A percentile compares a stretch with the other conserved stretches of the same genome.
These are phyloP conservation scores for Thalassiosira exigua DNA, from an alignment of 352 stramenopile species.

Conservation along the genomic window DNA sequence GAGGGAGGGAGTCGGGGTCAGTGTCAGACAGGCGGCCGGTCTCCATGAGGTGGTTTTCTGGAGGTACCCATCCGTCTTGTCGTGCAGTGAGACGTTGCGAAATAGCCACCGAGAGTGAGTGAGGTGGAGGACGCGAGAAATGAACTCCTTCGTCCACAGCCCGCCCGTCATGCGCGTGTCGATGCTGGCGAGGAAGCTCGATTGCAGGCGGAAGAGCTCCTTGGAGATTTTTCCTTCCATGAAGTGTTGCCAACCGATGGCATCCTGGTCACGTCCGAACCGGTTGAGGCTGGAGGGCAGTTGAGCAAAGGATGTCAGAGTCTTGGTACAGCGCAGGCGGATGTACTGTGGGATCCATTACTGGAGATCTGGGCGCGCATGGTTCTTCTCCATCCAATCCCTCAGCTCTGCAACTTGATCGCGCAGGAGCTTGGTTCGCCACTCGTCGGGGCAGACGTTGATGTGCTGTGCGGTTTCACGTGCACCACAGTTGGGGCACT, in stretches of 20 bases:
- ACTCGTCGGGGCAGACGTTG: slow-evolving; percentile 1
- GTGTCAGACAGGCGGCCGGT: neutral
- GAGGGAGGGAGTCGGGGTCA: neutral
- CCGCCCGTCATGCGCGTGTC: neutral
- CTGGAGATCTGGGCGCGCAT: too few relatives aligned
- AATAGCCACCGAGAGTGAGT: slow-evolving; percentile 33
- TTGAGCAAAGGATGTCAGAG: neutral
- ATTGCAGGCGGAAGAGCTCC: neutral
- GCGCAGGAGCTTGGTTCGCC: neutral
- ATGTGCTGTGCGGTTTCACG: neutral
- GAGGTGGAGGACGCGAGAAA: slow-evolving; percentile 9
- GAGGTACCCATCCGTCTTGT: slow-evolving; percentile 1
- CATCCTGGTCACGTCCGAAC: neutral
- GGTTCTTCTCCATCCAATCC: slow-evolving; percentile 12
- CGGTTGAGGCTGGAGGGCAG: neutral
- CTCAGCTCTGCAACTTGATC: neutral
- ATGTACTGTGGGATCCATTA: too few relatives aligned
- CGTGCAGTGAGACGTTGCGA: slow-evolving; percentile 10
- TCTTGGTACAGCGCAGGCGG: neutral
- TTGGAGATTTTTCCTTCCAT: slow-evolving; percentile 11
- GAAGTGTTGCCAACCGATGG: slow-evolving; percentile 25
- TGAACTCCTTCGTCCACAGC: slow-evolving; percentile 6
- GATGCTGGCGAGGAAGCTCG: neutral
- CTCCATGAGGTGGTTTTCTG: neutral
- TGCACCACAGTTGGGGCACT: slow-evolving; percentile 24